A percentile compares a stretch with the other conserved stretches of the same genome.
These are phyloP conservation scores for Phalaenopsis hybrid DNA, from an alignment of 116 monocot genomes.

Conservation along the genomic window DNA sequence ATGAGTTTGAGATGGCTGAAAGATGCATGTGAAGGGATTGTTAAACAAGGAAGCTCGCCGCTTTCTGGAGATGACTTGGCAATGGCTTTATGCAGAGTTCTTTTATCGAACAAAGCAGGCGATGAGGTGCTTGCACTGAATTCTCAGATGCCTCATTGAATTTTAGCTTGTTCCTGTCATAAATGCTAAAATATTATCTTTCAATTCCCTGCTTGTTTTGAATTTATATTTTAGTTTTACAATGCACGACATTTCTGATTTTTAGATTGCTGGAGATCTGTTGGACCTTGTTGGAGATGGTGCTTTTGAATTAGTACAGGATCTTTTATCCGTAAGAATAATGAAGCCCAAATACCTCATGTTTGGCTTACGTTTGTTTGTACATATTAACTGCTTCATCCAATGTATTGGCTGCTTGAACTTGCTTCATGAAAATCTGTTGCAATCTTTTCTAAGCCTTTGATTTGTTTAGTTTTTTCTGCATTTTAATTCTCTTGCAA, in stretches of 20 bases:
- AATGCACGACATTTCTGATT: constrained; percentile 3
- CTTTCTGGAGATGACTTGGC: constrained; percentile 94
- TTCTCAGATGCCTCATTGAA: constrained; percentile 3
- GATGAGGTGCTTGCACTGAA: constrained; percentile 54
- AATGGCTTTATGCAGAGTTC: constrained; percentile 72
- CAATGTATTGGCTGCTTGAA: not conserved
- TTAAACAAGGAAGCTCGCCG: constrained; percentile 44
- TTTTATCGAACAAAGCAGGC: constrained; percentile 75
- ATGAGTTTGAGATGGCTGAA: constrained; percentile 75
- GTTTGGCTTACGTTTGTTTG: not conserved
- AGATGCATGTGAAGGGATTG: constrained; percentile 65
- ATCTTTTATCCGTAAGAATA: constrained; percentile 58
- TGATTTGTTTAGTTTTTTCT: not conserved
- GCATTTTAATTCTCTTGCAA: not conserved
- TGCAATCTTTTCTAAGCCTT: not conserved
- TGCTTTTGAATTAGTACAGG: constrained; percentile 82
- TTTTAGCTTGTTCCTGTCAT: not conserved
- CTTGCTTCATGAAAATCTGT: not conserved
- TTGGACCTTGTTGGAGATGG: constrained; percentile 90
- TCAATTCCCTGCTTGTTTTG: not conserved
- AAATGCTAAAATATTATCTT: not conserved
- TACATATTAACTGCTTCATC: constrained; percentile 4
- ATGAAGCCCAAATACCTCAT: not conserved
- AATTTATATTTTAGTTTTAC: not conserved
- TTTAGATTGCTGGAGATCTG: constrained; percentile 88